Percentiles rank a stretch among this genome's conserved stretches.
Conservation (phyloP, 2,329 filamentous ascomycete species). For the Penicillium occitanis region DNA sequence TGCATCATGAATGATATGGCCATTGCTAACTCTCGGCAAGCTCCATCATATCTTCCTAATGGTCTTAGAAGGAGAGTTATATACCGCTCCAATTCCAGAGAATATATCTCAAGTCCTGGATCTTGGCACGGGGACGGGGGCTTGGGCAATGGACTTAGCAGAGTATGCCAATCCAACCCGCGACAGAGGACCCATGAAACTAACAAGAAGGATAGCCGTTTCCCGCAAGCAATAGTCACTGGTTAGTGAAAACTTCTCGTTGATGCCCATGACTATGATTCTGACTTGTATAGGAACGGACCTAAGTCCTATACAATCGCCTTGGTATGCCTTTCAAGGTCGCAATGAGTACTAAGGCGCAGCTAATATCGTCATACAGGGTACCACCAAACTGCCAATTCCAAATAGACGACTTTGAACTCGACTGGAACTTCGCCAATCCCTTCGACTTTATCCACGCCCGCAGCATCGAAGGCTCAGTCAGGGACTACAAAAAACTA, state of each 20-base stretch:
- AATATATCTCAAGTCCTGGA: constrained; percentile 9
- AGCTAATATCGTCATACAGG: neutral
- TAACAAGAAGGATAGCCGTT: constrained; percentile 8
- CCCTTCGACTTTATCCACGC: constrained; percentile 32
- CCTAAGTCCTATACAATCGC: constrained; percentile 26
- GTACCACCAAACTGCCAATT: constrained; percentile 19
- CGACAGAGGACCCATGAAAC: constrained; percentile 15
- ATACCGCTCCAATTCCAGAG: constrained; percentile 23
- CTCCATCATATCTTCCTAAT: constrained; percentile 28
- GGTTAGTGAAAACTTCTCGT: constrained; percentile 1
- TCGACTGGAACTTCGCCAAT: constrained; percentile 29
- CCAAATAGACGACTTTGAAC: constrained; percentile 30
- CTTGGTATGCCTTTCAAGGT: constrained; percentile 25
- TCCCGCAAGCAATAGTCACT: constrained; percentile 21
- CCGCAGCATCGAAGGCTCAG: constrained; percentile 29
- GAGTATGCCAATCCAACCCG: constrained; percentile 22
- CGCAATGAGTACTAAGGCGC: neutral
- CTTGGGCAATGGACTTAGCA: constrained; percentile 18
- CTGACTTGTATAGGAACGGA: constrained; percentile 19
- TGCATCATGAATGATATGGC: neutral
- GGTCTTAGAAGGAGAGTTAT: constrained; percentile 21
- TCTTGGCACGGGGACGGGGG: constrained; percentile 17
- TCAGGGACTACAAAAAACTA: constrained; percentile 29
- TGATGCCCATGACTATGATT: neutral
- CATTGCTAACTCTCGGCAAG: neutral